A percentile compares a stretch with the other conserved stretches of the same genome.
These are phyloP conservation scores for Balakata baccata DNA, from an alignment of 345 rosid genomes.

Conservation along the genomic window DNA sequence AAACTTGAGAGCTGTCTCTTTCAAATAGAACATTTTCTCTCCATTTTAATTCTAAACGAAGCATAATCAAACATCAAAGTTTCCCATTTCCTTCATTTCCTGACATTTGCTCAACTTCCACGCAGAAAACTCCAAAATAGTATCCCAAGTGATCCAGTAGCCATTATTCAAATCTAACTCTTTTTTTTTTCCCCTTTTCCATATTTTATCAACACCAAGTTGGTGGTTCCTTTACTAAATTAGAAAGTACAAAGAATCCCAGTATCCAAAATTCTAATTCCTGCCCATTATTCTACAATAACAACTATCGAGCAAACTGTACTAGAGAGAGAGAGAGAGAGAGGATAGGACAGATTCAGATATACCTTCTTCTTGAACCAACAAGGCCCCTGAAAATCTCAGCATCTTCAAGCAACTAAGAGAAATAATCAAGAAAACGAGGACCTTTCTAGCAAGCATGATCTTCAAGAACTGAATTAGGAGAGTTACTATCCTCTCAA, in stretches of 20 bases:
- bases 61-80: neutral
- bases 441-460: constrained; percentile 32
- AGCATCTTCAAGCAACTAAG: constrained; percentile 41
- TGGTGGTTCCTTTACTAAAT: neutral
- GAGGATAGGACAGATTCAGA: no score
- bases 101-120: constrained; percentile 1
- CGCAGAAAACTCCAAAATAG: neutral
- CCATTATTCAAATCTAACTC: constrained; percentile 1
- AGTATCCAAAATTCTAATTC: neutral
- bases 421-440: constrained; percentile 35
- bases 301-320: neutral
- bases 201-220: constrained; percentile 1
- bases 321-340: neutral
- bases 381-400: constrained; percentile 36
- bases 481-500: neutral
- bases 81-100: constrained; percentile 2
- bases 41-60: neutral
- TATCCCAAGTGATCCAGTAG: neutral
- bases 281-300: constrained; percentile 9
- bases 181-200: neutral
- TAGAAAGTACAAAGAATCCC: neutral
- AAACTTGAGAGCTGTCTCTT: neutral
- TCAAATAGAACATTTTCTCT: neutral
- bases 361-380: constrained; percentile 60
- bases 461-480: constrained; percentile 9